A percentile compares a stretch with the other conserved stretches of the same genome.
phyloP scores from a whole-genome alignment of 768 basidiomycete genomes.

The Psilocybe cubensis region DNA sequence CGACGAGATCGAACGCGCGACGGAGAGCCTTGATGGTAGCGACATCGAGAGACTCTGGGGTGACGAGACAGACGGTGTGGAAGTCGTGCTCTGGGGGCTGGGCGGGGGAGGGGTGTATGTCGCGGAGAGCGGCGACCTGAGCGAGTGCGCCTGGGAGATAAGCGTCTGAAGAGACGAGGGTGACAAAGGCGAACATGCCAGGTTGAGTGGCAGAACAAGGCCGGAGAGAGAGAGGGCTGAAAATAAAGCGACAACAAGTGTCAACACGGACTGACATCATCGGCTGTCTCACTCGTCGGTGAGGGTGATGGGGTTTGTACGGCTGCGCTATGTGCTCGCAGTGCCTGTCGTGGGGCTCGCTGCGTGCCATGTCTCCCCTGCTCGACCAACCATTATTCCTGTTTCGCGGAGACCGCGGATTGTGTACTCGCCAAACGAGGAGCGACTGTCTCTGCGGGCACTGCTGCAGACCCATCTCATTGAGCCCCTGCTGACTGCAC shows the following conservation, averaged over 20 bases:
- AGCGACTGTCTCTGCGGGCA: conserved; percentile 30
- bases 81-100: conserved; percentile 67
- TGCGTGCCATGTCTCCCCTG: background rate
- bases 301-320: conserved; percentile 42
- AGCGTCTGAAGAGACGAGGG: conserved; percentile 87
- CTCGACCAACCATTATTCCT: too few species aligned
- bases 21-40: conserved; percentile 78
- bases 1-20: conserved; percentile 79
- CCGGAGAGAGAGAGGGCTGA: conserved; percentile 19
- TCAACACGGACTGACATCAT: conserved; percentile 33
- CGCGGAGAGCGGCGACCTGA: conserved; percentile 81
- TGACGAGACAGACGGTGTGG: conserved; percentile 88
- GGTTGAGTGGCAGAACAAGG: conserved; percentile 18
- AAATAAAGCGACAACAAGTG: conserved; percentile 30
- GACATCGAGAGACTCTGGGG: conserved; percentile 91
- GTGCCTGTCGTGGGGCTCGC: conserved; percentile 45
- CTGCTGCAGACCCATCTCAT: conserved; percentile 65
- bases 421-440: conserved; percentile 27
- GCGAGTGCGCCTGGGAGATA: conserved; percentile 95
- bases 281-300: conserved; percentile 38
- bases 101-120: conserved; percentile 69
- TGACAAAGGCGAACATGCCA: conserved; percentile 78
- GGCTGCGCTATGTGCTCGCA: conserved; percentile 45
- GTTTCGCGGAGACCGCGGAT: too few species aligned
- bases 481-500: conserved; percentile 85